Conservation (phyloP, 2,329 filamentous ascomycete genomes). For the Calycina herbarum region DNA sequence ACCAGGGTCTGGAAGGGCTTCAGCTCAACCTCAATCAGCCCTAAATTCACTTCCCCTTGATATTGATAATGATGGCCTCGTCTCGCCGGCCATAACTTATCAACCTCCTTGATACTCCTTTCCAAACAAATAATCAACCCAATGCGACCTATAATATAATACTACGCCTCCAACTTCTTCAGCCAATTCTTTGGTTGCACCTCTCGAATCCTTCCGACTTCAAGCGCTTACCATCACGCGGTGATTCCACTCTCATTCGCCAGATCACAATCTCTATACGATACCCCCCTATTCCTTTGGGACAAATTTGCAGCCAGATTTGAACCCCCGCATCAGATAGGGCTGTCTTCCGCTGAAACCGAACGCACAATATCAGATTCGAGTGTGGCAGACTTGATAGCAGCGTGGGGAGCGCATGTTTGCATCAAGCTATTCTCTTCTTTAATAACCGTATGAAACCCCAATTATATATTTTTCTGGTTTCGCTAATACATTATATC, state of each 20-base stretch:
- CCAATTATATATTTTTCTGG: not conserved
- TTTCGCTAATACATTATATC: not conserved
- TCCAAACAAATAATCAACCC: not conserved
- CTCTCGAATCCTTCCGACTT: not conserved
- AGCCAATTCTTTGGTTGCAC: not conserved
- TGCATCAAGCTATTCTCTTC: not conserved
- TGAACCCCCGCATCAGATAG: not conserved
- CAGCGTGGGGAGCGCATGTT: not conserved
- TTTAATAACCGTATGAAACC: not conserved
- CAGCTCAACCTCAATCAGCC: constrained; percentile 14
- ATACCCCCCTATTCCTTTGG: not conserved
- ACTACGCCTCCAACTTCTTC: not conserved
- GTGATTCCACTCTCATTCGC: not conserved
- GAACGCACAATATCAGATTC: constrained; percentile 1
- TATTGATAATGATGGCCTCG: constrained; percentile 11
- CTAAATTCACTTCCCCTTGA: constrained; percentile 1
- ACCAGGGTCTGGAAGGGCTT: not conserved
- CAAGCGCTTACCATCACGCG: not conserved
- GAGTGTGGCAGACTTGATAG: not conserved
- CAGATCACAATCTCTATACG: not conserved
- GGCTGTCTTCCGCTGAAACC: not conserved
- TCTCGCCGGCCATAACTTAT: not conserved
- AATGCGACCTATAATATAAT: not conserved
- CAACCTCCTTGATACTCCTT: constrained; percentile 1
- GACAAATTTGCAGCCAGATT: not conserved